A percentile compares a stretch with the other conserved stretches of the same genome.
Evolutionary conservation across 352 stramenopile species (phyloP).

Genomic region (Peronosclerospora sorghi): DNA sequence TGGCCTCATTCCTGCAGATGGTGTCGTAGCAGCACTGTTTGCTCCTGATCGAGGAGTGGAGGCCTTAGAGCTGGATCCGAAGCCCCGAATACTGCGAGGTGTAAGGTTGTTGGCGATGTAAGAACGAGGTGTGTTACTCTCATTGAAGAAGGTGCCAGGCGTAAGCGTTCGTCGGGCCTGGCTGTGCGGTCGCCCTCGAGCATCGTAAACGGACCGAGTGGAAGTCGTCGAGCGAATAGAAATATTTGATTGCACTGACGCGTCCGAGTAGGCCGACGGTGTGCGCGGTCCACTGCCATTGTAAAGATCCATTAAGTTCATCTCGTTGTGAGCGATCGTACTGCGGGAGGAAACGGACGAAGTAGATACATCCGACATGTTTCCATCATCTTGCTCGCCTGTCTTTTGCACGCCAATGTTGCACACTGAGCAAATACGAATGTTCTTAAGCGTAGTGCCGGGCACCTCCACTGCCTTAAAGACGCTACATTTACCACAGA

Average conservation of each 20-base stretch:
- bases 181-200: slow-evolving; percentile 17
- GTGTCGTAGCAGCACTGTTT: slow-evolving; percentile 23
- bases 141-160: slow-evolving; percentile 34
- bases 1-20: slow-evolving; percentile 13
- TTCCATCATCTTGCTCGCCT: slow-evolving; percentile 24
- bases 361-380: slow-evolving; percentile 66
- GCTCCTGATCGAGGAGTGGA: slow-evolving; percentile 33
- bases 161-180: slow-evolving; percentile 12
- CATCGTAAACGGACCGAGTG: slow-evolving; percentile 43
- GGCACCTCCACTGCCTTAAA: slow-evolving; percentile 75
- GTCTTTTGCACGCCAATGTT: slow-evolving; percentile 77
- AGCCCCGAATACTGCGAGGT: slow-evolving; percentile 19
- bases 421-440: slow-evolving; percentile 76
- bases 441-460: slow-evolving; percentile 69
- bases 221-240: slow-evolving; percentile 71
- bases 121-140: slow-evolving; percentile 56
- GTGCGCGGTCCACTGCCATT: slow-evolving; percentile 45
- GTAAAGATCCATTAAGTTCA: slow-evolving; percentile 79
- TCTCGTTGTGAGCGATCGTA: slow-evolving; percentile 74
- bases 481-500: slow-evolving; percentile 80
- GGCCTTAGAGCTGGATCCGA: slow-evolving; percentile 24
- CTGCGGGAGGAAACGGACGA: slow-evolving; percentile 70
- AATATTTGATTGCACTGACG: slow-evolving; percentile 63
- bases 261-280: slow-evolving; percentile 64
- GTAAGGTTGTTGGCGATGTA: slow-evolving; percentile 70